A percentile compares a stretch with the other conserved stretches of the same genome.
phyloP scores from a whole-genome alignment of 2,329 filamentous ascomycete species.

The Teratosphaeriaceae sp. region DNA sequence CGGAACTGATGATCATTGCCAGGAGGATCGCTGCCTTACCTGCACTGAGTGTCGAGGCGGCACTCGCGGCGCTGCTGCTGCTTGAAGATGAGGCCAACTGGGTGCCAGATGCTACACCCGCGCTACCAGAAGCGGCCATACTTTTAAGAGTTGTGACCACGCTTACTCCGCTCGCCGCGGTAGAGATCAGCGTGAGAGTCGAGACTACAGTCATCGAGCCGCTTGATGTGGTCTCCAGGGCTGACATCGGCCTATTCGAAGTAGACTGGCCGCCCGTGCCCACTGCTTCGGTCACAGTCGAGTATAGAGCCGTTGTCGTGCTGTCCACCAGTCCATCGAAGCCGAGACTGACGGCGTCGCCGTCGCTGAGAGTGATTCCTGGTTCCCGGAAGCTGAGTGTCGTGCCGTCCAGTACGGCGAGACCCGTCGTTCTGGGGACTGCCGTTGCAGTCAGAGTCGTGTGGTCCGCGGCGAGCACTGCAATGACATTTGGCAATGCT shows the following conservation, averaged over 20 bases:
- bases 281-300: background rate
- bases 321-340: slow-evolving; percentile 13
- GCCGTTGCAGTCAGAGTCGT: slow-evolving; percentile 13
- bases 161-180: background rate
- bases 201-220: background rate
- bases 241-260: no score
- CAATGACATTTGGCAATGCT: slow-evolving; percentile 3
- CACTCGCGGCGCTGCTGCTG: background rate
- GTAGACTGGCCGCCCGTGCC: background rate
- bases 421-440: slow-evolving; percentile 11
- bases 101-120: background rate
- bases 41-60: background rate
- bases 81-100: background rate
- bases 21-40: slow-evolving; percentile 1
- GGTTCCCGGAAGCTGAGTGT: slow-evolving; percentile 12
- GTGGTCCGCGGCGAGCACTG: slow-evolving; percentile 9
- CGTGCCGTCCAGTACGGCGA: slow-evolving; percentile 14
- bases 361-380: slow-evolving; percentile 13
- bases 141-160: background rate
- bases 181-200: background rate
- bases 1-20: background rate
- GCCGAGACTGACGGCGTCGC: slow-evolving; percentile 12
- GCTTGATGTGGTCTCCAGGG: no score
- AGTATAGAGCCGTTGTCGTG: slow-evolving; percentile 11
- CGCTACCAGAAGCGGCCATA: background rate